These are phyloP conservation scores for Gyrodon lividus DNA, from an alignment of 768 basidiomycete species.

Conservation along the genomic window DNA sequence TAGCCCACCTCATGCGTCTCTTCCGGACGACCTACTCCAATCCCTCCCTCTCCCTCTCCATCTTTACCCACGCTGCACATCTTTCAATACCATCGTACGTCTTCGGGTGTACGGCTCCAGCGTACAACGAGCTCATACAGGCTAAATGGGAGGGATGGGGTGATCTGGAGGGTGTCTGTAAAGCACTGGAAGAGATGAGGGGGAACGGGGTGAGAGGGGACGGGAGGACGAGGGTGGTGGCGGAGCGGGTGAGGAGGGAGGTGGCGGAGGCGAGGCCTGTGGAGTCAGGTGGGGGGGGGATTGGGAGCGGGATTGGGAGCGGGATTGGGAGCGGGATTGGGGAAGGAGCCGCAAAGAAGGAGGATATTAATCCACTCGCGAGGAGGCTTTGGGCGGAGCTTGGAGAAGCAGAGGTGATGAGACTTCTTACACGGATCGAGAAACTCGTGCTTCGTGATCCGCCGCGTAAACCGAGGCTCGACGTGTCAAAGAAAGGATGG, in stretches of 20 bases:
- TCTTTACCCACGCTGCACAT: slow-evolving; percentile 78
- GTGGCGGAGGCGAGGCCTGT: slow-evolving; percentile 54
- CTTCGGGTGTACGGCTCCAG: slow-evolving; percentile 83
- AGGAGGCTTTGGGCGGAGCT: slow-evolving; percentile 43
- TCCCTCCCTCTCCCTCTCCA: slow-evolving; percentile 76
- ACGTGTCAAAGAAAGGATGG: neutral
- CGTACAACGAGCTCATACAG: slow-evolving; percentile 85
- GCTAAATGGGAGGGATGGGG: slow-evolving; percentile 84
- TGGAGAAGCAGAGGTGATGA: slow-evolving; percentile 51
- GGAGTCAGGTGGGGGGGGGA: slow-evolving; percentile 33
- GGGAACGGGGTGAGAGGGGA: slow-evolving; percentile 74
- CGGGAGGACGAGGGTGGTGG: slow-evolving; percentile 54
- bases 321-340: slow-evolving; percentile 21
- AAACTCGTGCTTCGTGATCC: slow-evolving; percentile 31
- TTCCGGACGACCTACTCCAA: slow-evolving; percentile 78
- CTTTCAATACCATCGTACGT: slow-evolving; percentile 81
- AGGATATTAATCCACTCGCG: slow-evolving; percentile 35
- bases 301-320: slow-evolving; percentile 38
- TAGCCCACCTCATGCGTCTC: slow-evolving; percentile 73
- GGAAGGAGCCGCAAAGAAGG: slow-evolving; percentile 32
- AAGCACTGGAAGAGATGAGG: slow-evolving; percentile 78
- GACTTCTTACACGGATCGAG: slow-evolving; percentile 53
- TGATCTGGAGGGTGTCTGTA: slow-evolving; percentile 75
- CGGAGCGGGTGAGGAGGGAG: slow-evolving; percentile 63
- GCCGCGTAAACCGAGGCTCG: slow-evolving; percentile 12